A percentile compares a stretch with the other conserved stretches of the same genome.
These are phyloP conservation scores for Cicer pinnatifidum DNA, from an alignment of 306 rosid genomes.

Conservation along the genomic window DNA sequence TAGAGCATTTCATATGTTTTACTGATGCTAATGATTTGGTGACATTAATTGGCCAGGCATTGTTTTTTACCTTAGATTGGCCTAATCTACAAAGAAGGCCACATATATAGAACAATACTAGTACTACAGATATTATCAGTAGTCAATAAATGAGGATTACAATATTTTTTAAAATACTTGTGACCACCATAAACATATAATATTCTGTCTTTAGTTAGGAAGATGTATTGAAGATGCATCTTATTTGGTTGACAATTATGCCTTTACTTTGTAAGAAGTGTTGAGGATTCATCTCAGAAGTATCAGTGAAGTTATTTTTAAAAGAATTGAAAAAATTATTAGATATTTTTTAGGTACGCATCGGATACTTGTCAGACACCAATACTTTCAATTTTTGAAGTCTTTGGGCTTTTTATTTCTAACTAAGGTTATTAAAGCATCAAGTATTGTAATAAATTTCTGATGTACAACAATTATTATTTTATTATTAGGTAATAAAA, in stretches of 20 bases:
- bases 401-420: neutral
- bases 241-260: too few species aligned
- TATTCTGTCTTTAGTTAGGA: too few species aligned
- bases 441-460: neutral
- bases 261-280: too few species aligned
- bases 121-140: neutral
- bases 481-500: too few species aligned
- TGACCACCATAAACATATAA: neutral
- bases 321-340: too few species aligned
- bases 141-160: neutral
- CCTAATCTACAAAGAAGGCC: neutral
- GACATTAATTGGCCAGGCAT: neutral
- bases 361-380: neutral
- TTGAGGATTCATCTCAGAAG: too few species aligned
- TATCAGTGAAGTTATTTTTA: too few species aligned
- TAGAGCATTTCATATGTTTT: constrained; percentile 7
- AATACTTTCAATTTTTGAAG: too few species aligned
- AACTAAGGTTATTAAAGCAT: neutral
- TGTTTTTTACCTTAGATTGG: neutral
- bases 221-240: too few species aligned
- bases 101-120: neutral
- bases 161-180: neutral
- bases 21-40: neutral
- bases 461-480: neutral
- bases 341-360: too few species aligned